Conservation (phyloP, 2,329 filamentous ascomycete species). For the Fusarium duplospermum region DNA sequence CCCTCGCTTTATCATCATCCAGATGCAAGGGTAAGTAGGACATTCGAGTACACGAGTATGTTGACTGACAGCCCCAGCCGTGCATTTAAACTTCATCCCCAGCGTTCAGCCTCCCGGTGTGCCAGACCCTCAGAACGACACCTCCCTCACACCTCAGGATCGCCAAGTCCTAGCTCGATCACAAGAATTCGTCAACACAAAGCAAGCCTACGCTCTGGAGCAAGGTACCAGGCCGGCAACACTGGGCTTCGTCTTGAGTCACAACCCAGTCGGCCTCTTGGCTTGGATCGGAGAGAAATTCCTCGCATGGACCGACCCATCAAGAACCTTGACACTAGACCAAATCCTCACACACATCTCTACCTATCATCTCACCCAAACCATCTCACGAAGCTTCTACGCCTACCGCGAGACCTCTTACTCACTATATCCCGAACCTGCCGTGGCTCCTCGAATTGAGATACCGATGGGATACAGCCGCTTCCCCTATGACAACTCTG, state of each 20-base stretch:
- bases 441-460: not conserved
- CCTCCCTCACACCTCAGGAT: not conserved
- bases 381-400: not conserved
- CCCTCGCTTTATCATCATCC: not conserved
- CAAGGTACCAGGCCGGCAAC: not conserved
- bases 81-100: not conserved
- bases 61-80: not conserved
- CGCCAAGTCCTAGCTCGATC: not conserved
- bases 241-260: not conserved
- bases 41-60: not conserved
- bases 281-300: slow-evolving; percentile 1
- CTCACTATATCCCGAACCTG: not conserved
- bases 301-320: not conserved
- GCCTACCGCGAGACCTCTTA: not conserved
- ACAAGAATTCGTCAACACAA: not conserved
- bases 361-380: not conserved
- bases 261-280: not conserved
- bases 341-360: not conserved
- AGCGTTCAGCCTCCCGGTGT: not conserved
- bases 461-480: not conserved
- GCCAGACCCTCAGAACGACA: not conserved
- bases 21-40: not conserved
- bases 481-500: not conserved
- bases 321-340: not conserved
- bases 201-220: not conserved